phyloP scores from a whole-genome alignment of 495 filamentous ascomycete genomes.

The Penicillium longicatenatum region DNA sequence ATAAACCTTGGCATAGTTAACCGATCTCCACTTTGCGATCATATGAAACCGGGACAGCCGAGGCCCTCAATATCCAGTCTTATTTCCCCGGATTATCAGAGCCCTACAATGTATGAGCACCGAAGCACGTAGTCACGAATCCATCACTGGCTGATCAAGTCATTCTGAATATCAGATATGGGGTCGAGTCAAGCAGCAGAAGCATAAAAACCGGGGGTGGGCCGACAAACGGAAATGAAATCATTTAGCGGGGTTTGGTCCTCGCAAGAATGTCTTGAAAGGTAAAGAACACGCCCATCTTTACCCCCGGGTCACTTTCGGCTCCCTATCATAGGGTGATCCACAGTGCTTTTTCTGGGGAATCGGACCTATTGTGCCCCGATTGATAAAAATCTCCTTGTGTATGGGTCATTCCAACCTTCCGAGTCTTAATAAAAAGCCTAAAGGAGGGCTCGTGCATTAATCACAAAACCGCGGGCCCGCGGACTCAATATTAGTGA shows the following conservation, averaged over 20 bases:
- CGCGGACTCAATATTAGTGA: neutral
- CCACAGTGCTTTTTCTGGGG: conserved; percentile 5
- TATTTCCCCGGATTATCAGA: conserved; percentile 10
- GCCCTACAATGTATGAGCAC: neutral
- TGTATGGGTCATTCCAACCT: conserved; percentile 9
- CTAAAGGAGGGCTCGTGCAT: conserved; percentile 1
- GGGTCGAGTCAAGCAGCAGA: neutral
- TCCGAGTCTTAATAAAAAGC: neutral
- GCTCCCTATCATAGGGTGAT: conserved; percentile 7
- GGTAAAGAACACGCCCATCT: neutral
- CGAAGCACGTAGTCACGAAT: neutral
- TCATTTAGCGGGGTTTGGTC: conserved; percentile 32
- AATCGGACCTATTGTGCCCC: conserved; percentile 8
- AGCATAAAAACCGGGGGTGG: neutral
- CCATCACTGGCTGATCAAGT: neutral
- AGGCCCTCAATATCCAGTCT: conserved; percentile 4
- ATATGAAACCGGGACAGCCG: conserved; percentile 15
- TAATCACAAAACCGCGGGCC: neutral
- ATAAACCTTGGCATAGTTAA: neutral
- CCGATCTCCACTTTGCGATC: conserved; percentile 2
- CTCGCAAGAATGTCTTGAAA: conserved; percentile 38
- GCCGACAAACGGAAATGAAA: conserved; percentile 9
- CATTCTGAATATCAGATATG: no score
- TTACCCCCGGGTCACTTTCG: conserved; percentile 10
- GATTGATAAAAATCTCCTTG: conserved; percentile 7